These are phyloP conservation scores for Fomitopsis schrenkii DNA, from an alignment of 1,284 basidiomycete species.

Conservation along the genomic window DNA sequence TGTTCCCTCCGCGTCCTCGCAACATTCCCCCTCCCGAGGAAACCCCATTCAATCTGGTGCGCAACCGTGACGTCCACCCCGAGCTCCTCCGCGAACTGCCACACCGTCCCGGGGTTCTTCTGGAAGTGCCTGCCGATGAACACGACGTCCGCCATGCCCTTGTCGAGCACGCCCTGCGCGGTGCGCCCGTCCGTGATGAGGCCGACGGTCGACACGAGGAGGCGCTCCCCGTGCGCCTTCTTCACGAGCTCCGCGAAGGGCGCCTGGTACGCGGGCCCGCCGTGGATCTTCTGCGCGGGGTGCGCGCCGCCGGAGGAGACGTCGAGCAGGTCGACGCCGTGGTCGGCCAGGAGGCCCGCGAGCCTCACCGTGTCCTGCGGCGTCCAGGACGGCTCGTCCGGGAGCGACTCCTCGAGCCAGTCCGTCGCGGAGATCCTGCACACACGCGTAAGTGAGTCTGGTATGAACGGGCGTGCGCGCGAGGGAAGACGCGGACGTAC, in stretches of 20 bases:
- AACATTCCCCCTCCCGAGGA: conserved; percentile 21
- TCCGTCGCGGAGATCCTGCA: conserved; percentile 53
- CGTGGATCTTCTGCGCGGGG: conserved; percentile 29
- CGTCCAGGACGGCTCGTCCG: conserved; percentile 45
- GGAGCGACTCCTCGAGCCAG: conserved; percentile 46
- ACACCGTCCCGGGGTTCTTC: conserved; percentile 48
- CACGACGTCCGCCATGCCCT: conserved; percentile 33
- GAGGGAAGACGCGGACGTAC: conserved; percentile 26
- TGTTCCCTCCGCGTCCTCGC: not conserved
- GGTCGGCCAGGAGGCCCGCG: conserved; percentile 43
- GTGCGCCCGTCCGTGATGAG: conserved; percentile 53
- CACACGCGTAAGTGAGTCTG: not conserved
- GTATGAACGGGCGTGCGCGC: no score
- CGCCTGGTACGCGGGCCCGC: conserved; percentile 41
- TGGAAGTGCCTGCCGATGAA: conserved; percentile 51
- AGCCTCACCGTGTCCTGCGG: conserved; percentile 50
- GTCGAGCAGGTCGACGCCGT: conserved; percentile 57
- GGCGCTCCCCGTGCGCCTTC: conserved; percentile 33
- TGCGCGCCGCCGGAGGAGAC: conserved; percentile 48
- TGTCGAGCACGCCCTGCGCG: conserved; percentile 58
- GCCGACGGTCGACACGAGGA: conserved; percentile 59
- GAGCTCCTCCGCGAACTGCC: conserved; percentile 48
- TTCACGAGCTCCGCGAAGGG: conserved; percentile 50
- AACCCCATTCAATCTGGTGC: conserved; percentile 48
- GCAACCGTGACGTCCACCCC: conserved; percentile 41